Evolutionary conservation across 1,139 yeast genomes (phyloP).

Genomic region (Candida gigantensis): DNA sequence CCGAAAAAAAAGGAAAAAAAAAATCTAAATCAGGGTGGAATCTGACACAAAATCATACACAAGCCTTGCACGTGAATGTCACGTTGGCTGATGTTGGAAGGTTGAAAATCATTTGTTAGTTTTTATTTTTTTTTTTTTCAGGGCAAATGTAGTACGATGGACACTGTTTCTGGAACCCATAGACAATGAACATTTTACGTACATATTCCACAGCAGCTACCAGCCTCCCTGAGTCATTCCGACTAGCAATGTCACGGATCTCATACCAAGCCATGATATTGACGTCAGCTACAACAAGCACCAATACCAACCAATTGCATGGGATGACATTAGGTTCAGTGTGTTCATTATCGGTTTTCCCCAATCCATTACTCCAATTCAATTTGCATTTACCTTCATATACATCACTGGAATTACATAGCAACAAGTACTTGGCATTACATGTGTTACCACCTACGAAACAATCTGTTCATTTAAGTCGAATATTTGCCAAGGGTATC

Average conservation of each 20-base stretch:
- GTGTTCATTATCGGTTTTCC: conserved; percentile 72
- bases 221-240: conserved; percentile 19
- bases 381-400: conserved; percentile 81
- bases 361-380: conserved; percentile 74
- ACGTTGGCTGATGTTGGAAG: too few species aligned
- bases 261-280: conserved; percentile 48
- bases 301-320: conserved; percentile 30
- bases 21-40: too few species aligned
- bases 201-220: conserved; percentile 7
- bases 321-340: conserved; percentile 87
- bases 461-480: conserved; percentile 53
- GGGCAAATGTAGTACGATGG: too few species aligned
- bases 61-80: too few species aligned
- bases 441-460: conserved; percentile 67
- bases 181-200: conserved; percentile 2
- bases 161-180: too few species aligned
- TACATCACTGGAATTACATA: conserved; percentile 66
- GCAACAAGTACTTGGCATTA: conserved; percentile 57
- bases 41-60: too few species aligned
- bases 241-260: conserved; percentile 40
- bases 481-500: conserved; percentile 62
- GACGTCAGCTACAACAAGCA: conserved; percentile 22
- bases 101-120: not conserved
- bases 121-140: not conserved
- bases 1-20: too few species aligned